Conservation (phyloP, 148 eudicot species). For the Selenicereus undatus region DNA sequence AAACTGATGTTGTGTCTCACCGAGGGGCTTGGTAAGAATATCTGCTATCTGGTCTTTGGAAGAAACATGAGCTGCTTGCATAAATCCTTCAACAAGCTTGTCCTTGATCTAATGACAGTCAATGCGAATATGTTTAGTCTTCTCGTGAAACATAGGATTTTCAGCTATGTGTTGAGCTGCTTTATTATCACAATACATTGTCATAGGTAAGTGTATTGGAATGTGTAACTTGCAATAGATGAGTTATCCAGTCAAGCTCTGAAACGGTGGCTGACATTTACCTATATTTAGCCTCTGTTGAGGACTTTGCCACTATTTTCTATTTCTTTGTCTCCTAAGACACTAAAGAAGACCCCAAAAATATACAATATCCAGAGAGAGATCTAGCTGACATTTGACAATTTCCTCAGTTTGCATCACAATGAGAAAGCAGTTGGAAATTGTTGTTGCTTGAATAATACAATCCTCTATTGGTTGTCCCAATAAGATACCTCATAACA, state of each 20-base stretch:
- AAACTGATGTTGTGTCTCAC: too few species aligned
- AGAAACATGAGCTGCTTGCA: too few species aligned
- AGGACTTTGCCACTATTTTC: background rate
- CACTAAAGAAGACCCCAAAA: background rate
- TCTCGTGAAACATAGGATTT: background rate
- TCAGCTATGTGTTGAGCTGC: background rate
- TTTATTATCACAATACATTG: background rate
- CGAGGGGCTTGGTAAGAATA: too few species aligned
- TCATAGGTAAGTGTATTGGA: too few species aligned
- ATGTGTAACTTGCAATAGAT: background rate
- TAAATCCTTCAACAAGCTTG: too few species aligned
- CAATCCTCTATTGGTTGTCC: background rate
- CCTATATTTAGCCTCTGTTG: background rate
- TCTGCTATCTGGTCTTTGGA: too few species aligned
- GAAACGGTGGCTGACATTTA: background rate
- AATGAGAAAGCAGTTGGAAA: background rate
- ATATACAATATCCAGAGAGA: background rate
- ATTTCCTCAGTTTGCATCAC: background rate
- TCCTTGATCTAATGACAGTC: too few species aligned
- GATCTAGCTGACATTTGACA: background rate
- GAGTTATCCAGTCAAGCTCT: background rate
- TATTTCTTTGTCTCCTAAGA: background rate
- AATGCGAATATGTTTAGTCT: too few species aligned
- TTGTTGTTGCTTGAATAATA: background rate
- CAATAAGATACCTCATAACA: background rate